Percentiles rank a stretch among this genome's conserved stretches.
phyloP scores from a whole-genome alignment of 1,284 basidiomycete species.

The Wolfiporia cocos region DNA sequence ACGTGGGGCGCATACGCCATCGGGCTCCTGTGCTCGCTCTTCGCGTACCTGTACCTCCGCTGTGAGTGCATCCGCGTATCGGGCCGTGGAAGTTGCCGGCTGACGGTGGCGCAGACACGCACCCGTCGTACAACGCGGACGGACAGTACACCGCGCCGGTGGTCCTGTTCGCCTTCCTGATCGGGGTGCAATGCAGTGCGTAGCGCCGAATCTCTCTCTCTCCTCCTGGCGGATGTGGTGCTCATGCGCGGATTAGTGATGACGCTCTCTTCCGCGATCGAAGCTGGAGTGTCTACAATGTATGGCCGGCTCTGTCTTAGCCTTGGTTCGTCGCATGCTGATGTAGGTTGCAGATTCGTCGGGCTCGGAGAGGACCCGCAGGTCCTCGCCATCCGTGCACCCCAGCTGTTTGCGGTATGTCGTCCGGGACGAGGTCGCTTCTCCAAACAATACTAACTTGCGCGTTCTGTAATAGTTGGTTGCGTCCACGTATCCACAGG shows the following conservation, averaged over 20 bases:
- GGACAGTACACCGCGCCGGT: conserved; percentile 78
- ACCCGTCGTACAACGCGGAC: conserved; percentile 64
- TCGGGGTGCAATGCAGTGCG: conserved; percentile 69
- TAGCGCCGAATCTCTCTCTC: conserved; percentile 9
- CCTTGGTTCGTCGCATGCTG: too few relatives aligned
- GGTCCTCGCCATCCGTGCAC: conserved; percentile 67
- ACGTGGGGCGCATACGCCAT: conserved; percentile 77
- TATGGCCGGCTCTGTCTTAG: conserved; percentile 18
- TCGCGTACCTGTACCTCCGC: conserved; percentile 78
- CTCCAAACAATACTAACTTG: too few relatives aligned
- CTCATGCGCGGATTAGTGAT: conserved; percentile 35
- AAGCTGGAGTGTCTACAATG: conserved; percentile 83
- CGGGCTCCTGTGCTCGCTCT: conserved; percentile 72
- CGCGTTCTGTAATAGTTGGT: conserved; percentile 45
- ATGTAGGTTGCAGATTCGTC: conserved; percentile 76
- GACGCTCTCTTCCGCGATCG: conserved; percentile 64
- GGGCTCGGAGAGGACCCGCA: conserved; percentile 80
- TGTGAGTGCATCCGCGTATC: conserved; percentile 36
- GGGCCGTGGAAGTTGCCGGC: conserved; percentile 9
- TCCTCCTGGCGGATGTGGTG: background rate
- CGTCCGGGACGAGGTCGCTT: too few relatives aligned
- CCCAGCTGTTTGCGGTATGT: conserved; percentile 61
- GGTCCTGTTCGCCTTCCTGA: conserved; percentile 75
- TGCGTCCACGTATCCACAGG: conserved; percentile 52
- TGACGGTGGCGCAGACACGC: conserved; percentile 43